Evolutionary conservation across 2,329 filamentous ascomycete species (phyloP).

Genomic region (Geosmithia flava): DNA sequence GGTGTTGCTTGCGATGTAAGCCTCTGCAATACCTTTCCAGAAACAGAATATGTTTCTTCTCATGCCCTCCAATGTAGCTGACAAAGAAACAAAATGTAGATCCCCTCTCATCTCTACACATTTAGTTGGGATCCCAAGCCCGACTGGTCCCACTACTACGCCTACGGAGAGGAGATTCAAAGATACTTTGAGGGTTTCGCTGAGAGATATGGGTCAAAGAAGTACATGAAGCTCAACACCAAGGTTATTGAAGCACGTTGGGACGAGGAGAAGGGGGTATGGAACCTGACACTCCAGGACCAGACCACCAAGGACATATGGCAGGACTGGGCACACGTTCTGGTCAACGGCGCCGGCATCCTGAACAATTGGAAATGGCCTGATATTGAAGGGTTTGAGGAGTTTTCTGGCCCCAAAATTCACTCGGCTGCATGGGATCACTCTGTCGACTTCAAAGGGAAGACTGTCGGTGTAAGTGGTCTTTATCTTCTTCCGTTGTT

Average conservation of each 20-base stretch:
- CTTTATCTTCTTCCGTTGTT: background rate
- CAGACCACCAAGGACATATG: constrained; percentile 8
- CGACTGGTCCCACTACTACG: constrained; percentile 46
- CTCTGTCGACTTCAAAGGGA: constrained; percentile 25
- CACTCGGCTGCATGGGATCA: constrained; percentile 40
- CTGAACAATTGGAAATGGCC: constrained; percentile 41
- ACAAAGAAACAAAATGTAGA: constrained; percentile 16
- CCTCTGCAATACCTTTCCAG: constrained; percentile 5
- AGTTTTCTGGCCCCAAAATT: constrained; percentile 36
- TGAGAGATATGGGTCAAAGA: constrained; percentile 31
- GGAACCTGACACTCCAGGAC: constrained; percentile 11
- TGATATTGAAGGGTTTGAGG: constrained; percentile 32
- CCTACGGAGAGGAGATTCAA: constrained; percentile 40
- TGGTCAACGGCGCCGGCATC: constrained; percentile 34
- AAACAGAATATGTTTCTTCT: background rate
- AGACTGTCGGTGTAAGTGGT: constrained; percentile 23
- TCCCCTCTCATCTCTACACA: constrained; percentile 42
- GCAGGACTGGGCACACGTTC: constrained; percentile 29
- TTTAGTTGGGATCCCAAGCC: constrained; percentile 49
- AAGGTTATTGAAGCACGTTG: constrained; percentile 15
- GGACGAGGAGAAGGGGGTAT: constrained; percentile 4
- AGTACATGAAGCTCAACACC: constrained; percentile 33
- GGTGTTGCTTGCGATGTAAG: constrained; percentile 40
- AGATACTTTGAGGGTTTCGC: constrained; percentile 36
- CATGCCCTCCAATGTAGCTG: background rate